Evolutionary conservation across 495 filamentous ascomycete genomes (phyloP).

Genomic region (Xylaria scruposa): DNA sequence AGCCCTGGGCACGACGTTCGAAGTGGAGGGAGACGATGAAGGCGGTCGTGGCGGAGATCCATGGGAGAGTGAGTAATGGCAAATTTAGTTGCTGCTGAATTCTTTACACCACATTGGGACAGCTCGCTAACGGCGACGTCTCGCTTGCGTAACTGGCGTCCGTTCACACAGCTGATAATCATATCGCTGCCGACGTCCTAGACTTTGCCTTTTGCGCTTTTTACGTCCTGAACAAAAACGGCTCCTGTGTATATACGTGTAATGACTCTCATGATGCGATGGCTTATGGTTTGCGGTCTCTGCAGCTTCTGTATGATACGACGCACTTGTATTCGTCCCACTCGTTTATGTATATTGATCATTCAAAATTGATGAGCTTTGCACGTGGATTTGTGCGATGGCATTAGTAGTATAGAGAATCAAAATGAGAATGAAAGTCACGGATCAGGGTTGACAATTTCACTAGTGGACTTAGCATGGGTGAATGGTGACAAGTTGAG

Average conservation of each 20-base stretch:
- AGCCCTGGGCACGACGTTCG: slow-evolving; percentile 79
- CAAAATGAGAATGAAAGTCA: neutral
- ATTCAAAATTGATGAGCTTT: neutral
- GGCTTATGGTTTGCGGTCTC: neutral
- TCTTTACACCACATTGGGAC: neutral
- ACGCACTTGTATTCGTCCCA: slow-evolving; percentile 1
- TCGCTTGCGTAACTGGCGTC: neutral
- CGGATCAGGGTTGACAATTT: neutral
- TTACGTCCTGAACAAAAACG: neutral
- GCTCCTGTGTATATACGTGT: slow-evolving; percentile 21
- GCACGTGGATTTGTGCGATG: neutral
- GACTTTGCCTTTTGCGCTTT: neutral
- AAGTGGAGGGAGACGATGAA: slow-evolving; percentile 59
- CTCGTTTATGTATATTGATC: slow-evolving; percentile 5
- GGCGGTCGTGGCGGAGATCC: slow-evolving; percentile 31
- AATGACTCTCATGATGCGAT: slow-evolving; percentile 25
- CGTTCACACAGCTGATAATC: slow-evolving; percentile 15
- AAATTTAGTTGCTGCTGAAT: neutral
- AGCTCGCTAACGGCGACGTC: neutral
- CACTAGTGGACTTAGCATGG: no score
- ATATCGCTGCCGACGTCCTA: neutral
- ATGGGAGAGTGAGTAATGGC: slow-evolving; percentile 47
- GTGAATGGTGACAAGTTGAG: neutral
- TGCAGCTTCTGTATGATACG: slow-evolving; percentile 1
- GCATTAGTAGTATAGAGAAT: neutral